Base-by-base conservation (phyloP, 1,139 yeast species). In the Arxiozyma heterogenica region DNA sequence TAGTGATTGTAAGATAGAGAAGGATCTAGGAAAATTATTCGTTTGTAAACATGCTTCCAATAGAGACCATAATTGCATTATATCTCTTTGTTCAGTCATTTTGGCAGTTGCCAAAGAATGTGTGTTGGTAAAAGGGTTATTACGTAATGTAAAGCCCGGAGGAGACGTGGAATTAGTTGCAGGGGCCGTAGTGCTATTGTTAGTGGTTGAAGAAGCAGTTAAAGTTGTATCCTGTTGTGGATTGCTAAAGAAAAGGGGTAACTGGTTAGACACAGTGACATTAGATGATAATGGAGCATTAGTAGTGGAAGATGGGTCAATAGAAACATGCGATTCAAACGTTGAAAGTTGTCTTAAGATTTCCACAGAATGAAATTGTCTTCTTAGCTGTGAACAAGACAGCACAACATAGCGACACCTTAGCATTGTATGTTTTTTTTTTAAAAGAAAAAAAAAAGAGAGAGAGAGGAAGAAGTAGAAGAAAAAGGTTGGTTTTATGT, bases 21-120 rank as follows among this genome's bases (percentile, higher is more conserved):
- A 82, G 0, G 96, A 96, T 61, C 97, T 75, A 41, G 77, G 79
- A 61, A 79, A 80, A 64, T 87, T 86, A 53, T 78, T 79, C 41
- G 87, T 78, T 49, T 82, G 79, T 44, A 91, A 67, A 60, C 94
- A 84, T 0, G 95, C 95, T 63, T 89, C 96, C 44, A 89, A 73
- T 41, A 90, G 71, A 1, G 93, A 80, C 81, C 89, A 88, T 20
- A 86, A 73, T 41, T 53, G 88, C 52, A 78, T 73, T 41, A 82
- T 79, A 57, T 83, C 86, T 61, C 78, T 78, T 3, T 82, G 78
- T 61, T 75, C 77, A 0, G 79, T 76, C 44, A 78, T 73, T 47
- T 77, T 52, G 18, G 50, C 48, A 22, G 56, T 54, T 1, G 57
- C 58, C 3, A 61, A 53, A 1, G 63, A 59, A 11, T 59, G 61